Evolutionary conservation across 257 asterid genomes (phyloP), one percentile per base, ranked within the genome.

Genomic region (Apocynum venetum): DNA sequence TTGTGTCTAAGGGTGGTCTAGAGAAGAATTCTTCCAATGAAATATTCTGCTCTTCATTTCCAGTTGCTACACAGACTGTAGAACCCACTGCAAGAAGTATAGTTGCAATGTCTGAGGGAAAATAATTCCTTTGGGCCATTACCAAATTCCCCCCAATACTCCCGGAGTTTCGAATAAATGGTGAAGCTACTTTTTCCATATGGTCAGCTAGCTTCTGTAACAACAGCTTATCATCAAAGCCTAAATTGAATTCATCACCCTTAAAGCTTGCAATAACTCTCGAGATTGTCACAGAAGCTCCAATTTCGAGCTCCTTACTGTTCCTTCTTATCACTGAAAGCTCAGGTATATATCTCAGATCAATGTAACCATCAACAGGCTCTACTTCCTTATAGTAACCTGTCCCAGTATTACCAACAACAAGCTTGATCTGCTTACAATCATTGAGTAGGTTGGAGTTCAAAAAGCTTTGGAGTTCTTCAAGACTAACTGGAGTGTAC

Each of bases 81-180:
- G 90, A 76, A 77, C 78, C 79, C 73, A 80, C 85, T 3, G 90
- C 84, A 80, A 91, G 88, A 80, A 91, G 88, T 72, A 91, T 63
- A 4, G 96, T 91, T 70, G 83, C 89, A 57, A 88, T 85, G 82
- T 91, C 96, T 0, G 96, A 91, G 73, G 96, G 94, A 85, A 91
- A 91, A 83, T 75, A n/a, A 57, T 86, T 88, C 80, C 86, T 87
- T 73, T 91, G 94, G 70, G 94, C 88, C 93, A 89, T 89, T 55
- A 91, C 89, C 80, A 91, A 75, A 83, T 91, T 91, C 46, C 96
- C 96, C 31, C 94, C 96, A 1, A 91, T 73, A 81, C 94, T 91
- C 56, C 87, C 94, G 0, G 89, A 61, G 82, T 91, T 91, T 76
- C 96, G 83, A 47, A 91, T 53, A 82, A 88, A 91, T 0, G 80